These are phyloP conservation scores for Annulohypoxylon bovei DNA, from an alignment of 495 filamentous ascomycete genomes.

Conservation along the genomic window DNA sequence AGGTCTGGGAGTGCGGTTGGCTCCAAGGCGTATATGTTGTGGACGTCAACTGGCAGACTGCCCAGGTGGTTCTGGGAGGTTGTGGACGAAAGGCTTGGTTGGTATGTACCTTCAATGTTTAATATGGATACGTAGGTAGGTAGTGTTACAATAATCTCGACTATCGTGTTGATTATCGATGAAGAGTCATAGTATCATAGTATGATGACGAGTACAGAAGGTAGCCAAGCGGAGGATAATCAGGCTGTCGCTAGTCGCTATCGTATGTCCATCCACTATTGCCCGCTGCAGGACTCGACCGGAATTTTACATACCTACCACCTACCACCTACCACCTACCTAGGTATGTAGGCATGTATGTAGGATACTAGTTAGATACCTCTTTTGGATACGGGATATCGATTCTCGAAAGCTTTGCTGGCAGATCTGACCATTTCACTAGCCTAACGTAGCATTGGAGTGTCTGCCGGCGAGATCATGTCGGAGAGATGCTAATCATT, in stretches of 20 bases:
- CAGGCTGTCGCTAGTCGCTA: constrained; percentile 8
- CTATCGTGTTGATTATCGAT: constrained; percentile 14
- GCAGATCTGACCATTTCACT: constrained; percentile 39
- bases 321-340: no score
- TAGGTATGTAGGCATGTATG: not conserved
- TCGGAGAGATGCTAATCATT: not conserved
- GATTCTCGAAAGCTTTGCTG: constrained; percentile 27
- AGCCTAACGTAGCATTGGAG: constrained; percentile 33
- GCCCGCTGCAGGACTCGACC: constrained; percentile 20
- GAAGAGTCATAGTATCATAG: not conserved
- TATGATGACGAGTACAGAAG: constrained; percentile 11
- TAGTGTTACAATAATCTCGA: constrained; percentile 23
- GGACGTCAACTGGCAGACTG: no score
- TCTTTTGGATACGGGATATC: constrained; percentile 41
- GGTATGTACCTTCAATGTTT: no score
- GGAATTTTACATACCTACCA: constrained; percentile 17
- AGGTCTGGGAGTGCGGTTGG: constrained; percentile 41
- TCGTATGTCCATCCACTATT: constrained; percentile 11
- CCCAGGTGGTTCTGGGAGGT: no score
- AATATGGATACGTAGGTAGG: not conserved
- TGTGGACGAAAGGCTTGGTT: constrained; percentile 27
- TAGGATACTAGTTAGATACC: constrained; percentile 17
- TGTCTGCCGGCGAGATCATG: constrained; percentile 37
- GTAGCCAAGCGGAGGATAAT: not conserved
- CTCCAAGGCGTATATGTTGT: constrained; percentile 33